Conservation (phyloP, 2,329 filamentous ascomycete species). For the Colletotrichum lini region DNA sequence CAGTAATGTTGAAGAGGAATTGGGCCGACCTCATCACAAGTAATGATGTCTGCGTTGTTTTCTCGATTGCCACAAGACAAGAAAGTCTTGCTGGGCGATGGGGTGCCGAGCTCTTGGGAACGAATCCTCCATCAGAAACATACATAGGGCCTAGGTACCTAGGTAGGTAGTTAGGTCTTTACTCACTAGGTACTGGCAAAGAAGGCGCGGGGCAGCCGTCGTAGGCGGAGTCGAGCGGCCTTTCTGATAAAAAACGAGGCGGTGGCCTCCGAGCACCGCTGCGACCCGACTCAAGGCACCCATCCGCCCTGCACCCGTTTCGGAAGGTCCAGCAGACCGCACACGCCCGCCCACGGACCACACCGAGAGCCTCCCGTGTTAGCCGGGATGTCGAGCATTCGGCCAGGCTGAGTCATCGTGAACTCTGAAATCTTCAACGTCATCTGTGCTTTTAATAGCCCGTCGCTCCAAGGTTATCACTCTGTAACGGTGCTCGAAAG, state of each 20-base stretch:
- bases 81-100: constrained; percentile 7
- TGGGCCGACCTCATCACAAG: constrained; percentile 23
- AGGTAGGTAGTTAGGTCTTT: too few relatives aligned
- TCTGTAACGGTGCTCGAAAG: not conserved
- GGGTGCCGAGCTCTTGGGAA: constrained; percentile 12
- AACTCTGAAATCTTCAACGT: constrained; percentile 24
- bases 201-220: not conserved
- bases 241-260: constrained; percentile 23
- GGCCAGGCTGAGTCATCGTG: constrained; percentile 25
- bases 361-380: constrained; percentile 15
- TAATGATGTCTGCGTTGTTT: constrained; percentile 29
- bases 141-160: not conserved
- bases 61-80: constrained; percentile 18
- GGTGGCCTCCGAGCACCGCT: constrained; percentile 32
- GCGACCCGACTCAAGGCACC: constrained; percentile 4
- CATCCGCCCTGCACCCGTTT: constrained; percentile 23
- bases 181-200: not conserved
- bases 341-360: constrained; percentile 4
- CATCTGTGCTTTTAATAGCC: not conserved
- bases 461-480: not conserved
- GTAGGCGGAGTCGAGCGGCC: constrained; percentile 24
- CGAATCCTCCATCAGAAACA: not conserved
- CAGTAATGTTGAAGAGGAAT: not conserved
- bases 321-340: constrained; percentile 30
- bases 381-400: constrained; percentile 13